Percentiles rank a stretch among this genome's conserved stretches.
Evolutionary conservation across 176 grass and related monocot genomes (phyloP).

Genomic region (Triticum dicoccoides): DNA sequence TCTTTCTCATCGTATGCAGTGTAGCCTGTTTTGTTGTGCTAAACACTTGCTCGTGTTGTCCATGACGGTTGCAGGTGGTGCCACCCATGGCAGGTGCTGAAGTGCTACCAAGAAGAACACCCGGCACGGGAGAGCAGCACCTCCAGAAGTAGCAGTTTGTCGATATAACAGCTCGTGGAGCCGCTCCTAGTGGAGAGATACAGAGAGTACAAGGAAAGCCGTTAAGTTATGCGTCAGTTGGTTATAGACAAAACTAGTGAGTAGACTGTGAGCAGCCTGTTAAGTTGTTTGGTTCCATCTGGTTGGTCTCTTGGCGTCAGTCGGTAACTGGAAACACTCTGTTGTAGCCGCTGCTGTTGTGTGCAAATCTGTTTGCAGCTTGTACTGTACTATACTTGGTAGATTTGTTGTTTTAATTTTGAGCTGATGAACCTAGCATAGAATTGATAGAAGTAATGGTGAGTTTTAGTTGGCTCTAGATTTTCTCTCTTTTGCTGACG

Average conservation of each 20-base stretch:
- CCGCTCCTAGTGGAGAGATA: neutral
- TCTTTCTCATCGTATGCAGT: neutral
- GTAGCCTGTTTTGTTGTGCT: neutral
- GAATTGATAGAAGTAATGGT: too few relatives aligned
- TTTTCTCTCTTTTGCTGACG: too few relatives aligned
- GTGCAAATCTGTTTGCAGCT: neutral
- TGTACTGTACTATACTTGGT: neutral
- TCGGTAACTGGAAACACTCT: neutral
- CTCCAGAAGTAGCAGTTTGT: constrained; percentile 8
- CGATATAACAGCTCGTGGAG: neutral
- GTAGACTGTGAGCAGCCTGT: neutral
- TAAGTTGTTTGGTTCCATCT: neutral
- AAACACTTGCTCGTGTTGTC: neutral
- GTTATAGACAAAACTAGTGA: neutral
- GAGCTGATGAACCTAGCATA: neutral
- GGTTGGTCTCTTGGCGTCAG: neutral
- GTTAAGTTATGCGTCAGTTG: too few relatives aligned
- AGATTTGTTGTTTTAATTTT: neutral
- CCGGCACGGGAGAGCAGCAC: neutral
- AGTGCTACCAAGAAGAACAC: neutral
- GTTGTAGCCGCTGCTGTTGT: neutral
- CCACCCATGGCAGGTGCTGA: neutral
- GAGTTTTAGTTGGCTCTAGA: neutral
- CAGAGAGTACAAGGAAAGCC: neutral
- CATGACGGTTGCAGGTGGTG: neutral